Base-by-base conservation (phyloP, 495 filamentous ascomycete genomes). In the Tuber magnatum region DNA sequence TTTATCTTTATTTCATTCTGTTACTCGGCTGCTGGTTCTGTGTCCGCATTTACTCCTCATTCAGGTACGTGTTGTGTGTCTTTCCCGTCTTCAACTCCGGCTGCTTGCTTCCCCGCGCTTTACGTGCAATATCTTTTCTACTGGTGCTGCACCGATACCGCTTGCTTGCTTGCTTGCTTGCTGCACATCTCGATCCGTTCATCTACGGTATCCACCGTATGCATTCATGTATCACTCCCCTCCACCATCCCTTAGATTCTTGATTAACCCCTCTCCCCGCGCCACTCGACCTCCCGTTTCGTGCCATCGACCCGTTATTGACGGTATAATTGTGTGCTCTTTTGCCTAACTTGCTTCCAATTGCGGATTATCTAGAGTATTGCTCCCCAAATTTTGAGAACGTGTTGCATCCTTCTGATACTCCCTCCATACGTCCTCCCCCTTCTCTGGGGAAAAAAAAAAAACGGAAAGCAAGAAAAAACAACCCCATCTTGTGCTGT, bases 401-500 rank as follows among this genome's bases (percentile, higher is more conserved):
- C 56, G 56, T 65, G 28, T 18, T 65, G 28, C 24, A 56, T 75
- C 46, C 72, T 73, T 70, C 72, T 73, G 76, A 79, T 78, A 72
- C 75, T n/a, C n/a, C n/a, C n/a, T n/a, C n/a, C n/a, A n/a, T n/a
- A n/a, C n/a, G n/a, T n/a, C n/a, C n/a, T n/a, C n/a, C 39, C 41
- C 68, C 70, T 35, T 35, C 14, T 65, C 12, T 14, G 43, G 18
- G 6, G 20, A 46, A 22, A 0, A 0, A 40, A 40, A 40, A 40
- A 40, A 40, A 40, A n/a, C 6, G 48, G 48, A n/a, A 28, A 28
- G n/a, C 1, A 61, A 32, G 2, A 28, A 56, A 61, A 61, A 61
- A 61, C 8, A 3, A 3, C 12, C n/a, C n/a, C 28, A 35, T 35
- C 28, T 32, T 65, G 28, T 18, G 56, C 56, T 65, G 28, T 65